phyloP scores from a whole-genome alignment of 106 monocot species.

The Apostasia ramifera region DNA sequence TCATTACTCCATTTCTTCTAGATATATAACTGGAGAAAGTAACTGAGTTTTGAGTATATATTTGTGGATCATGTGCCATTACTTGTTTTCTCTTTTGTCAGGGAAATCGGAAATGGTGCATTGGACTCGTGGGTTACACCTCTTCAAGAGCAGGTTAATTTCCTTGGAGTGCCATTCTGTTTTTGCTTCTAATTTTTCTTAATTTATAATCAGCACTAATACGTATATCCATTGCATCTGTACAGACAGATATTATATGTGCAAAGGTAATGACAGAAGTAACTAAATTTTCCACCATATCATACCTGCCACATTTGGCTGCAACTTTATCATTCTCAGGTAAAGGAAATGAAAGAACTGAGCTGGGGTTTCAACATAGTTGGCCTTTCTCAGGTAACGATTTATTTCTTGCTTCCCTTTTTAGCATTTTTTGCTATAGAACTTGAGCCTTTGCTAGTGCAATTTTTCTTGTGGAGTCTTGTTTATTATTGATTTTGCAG shows the following conservation, averaged over 20 bases:
- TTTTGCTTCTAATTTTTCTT: neutral
- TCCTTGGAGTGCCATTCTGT: neutral
- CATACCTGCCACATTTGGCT: neutral
- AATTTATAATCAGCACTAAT: neutral
- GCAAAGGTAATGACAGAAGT: conserved; percentile 45
- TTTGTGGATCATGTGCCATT: neutral
- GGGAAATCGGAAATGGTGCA: conserved; percentile 79
- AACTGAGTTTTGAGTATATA: neutral
- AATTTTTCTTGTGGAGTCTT: no score
- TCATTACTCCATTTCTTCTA: neutral
- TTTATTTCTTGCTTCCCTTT: neutral
- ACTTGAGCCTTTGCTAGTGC: no score
- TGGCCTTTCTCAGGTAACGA: conserved; percentile 86
- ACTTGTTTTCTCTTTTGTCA: conserved; percentile 7
- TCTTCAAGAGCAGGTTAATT: conserved; percentile 61
- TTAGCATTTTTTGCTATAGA: no score
- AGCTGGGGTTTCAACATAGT: conserved; percentile 74
- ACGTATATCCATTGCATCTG: conserved; percentile 7
- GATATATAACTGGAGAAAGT: neutral
- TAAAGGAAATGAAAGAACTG: conserved; percentile 74
- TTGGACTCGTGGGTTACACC: conserved; percentile 83
- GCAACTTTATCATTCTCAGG: conserved; percentile 27
- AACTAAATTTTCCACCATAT: neutral
- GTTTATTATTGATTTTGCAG: no score
- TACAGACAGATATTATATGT: conserved; percentile 57